These are phyloP conservation scores for Wallacemonas sp. DNA, from an alignment of 208 protist species.

Conservation along the genomic window DNA sequence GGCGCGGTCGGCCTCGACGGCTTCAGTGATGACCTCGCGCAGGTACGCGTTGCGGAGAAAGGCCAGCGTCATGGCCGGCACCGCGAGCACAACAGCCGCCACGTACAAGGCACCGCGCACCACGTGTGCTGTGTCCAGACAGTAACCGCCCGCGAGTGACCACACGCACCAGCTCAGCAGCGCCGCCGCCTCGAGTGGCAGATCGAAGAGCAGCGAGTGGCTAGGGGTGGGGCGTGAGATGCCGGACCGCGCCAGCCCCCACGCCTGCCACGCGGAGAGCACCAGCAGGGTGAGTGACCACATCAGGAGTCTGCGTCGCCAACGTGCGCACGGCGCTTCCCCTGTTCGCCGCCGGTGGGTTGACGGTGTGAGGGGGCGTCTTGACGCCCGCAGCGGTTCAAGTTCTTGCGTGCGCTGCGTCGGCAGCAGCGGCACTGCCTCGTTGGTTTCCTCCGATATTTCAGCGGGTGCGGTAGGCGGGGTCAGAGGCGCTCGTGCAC, in stretches of 20 bases:
- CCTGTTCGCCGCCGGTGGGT: too few species aligned
- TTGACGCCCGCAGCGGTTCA: too few species aligned
- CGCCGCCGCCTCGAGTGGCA: neutral
- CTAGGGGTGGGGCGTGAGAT: too few species aligned
- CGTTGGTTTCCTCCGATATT: neutral
- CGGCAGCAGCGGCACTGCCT: neutral
- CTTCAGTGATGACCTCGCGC: neutral
- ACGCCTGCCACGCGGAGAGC: neutral
- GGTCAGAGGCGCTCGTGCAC: neutral
- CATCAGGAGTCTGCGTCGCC: neutral
- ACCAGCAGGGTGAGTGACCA: neutral
- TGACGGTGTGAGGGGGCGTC: too few species aligned
- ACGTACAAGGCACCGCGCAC: neutral
- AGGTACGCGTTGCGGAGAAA: neutral
- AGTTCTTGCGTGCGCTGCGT: neutral
- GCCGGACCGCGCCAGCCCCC: neutral
- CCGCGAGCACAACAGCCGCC: neutral
- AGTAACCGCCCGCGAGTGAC: slow-evolving; percentile 7
- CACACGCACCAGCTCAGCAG: slow-evolving; percentile 6
- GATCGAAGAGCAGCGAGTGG: neutral
- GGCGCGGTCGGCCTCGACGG: neutral
- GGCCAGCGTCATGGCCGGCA: slow-evolving; percentile 1
- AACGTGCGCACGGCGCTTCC: too few species aligned
- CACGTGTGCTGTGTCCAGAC: too few species aligned
- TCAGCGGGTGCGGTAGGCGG: neutral